phyloP scores from a whole-genome alignment of 768 basidiomycete genomes.

The Tylopilus plumbeoviolaceoides region DNA sequence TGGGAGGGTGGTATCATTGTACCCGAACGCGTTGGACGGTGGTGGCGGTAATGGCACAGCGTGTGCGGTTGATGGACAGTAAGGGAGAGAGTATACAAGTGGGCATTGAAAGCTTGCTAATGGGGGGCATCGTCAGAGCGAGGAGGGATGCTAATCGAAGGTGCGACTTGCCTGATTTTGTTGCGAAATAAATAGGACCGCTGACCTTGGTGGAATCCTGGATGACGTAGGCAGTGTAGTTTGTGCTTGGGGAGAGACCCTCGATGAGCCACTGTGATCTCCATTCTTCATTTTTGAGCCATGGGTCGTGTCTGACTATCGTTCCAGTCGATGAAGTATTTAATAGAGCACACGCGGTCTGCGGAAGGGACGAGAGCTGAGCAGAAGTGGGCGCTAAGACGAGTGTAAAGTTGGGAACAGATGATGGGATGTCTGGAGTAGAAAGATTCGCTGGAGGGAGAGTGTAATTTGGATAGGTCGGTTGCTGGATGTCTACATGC shows the following conservation, averaged over 20 bases:
- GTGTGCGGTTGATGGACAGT: constrained; percentile 68
- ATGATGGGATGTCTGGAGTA: constrained; percentile 38
- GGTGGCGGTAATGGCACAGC: constrained; percentile 62
- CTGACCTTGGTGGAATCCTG: constrained; percentile 53
- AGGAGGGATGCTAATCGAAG: not conserved
- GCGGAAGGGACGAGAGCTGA: constrained; percentile 40
- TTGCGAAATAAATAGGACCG: constrained; percentile 66
- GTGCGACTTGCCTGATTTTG: constrained; percentile 60
- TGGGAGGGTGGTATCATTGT: constrained; percentile 53
- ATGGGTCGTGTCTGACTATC: constrained; percentile 44
- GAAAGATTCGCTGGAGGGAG: constrained; percentile 56
- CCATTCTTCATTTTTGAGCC: constrained; percentile 55
- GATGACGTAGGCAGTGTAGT: constrained; percentile 74
- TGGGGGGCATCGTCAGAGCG: not conserved
- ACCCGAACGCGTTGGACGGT: constrained; percentile 36
- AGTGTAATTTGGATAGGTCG: constrained; percentile 73
- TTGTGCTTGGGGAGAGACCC: constrained; percentile 58
- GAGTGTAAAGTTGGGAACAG: constrained; percentile 49
- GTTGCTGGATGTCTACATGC: constrained; percentile 27
- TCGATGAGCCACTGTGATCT: constrained; percentile 64
- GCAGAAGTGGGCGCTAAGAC: constrained; percentile 50
- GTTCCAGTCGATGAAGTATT: constrained; percentile 35
- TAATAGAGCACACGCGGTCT: constrained; percentile 59
- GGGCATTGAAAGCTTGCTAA: constrained; percentile 64
- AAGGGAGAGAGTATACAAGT: constrained; percentile 66